Base-by-base conservation (phyloP, 768 basidiomycete genomes). In the Hortiboletus flavorubellus region DNA sequence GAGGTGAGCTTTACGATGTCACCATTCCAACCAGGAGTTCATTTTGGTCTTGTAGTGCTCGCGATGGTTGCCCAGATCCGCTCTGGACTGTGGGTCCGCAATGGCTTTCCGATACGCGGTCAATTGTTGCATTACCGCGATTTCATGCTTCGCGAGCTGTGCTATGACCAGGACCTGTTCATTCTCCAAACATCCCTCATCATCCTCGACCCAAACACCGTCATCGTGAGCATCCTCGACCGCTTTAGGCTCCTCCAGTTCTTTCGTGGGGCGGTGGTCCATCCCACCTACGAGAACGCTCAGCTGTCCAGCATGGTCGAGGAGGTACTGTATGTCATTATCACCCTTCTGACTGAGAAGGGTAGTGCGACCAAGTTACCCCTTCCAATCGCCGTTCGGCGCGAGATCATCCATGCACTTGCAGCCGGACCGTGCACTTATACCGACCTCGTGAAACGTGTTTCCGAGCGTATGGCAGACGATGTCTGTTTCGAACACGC, bases 61-160 rank as follows among this genome's bases (percentile, higher is more conserved):
- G 82, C 87, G 2, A 93, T 95, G 86, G 86, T 96, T 43, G 93
- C 95, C 0, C 97, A 98, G 68, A 93, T 98, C 48, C 85, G 94
- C 26, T 89, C 92, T 0, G 94, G 94, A 0, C 79, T 98, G 5
- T 99, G 97, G 97, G 95, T 97, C 8, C 89, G 96, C 51, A 99
- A 99, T 63, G 97, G 97, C 4, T 91, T 94, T 65, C 89, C 89
- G 15, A 95, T 98, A 61, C 87, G 96, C 2, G 93, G 94, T 0
- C 97, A 98, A 69, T 78, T 94, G 5, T 80, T 95, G 49, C 96
- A 98, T 68, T 99, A 99, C 69, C 88, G 94, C 29, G 96, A 98
- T 68, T 93, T 93, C 71, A 89, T 91, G 82, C 83, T 98, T 26
- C 87, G 96, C 18, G 97, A 99, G 69, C 79, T 93, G 7, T 97